A percentile compares a stretch with the other conserved stretches of the same genome.
Conservation (phyloP, 805 yeast species). For the Candida piceae region DNA sequence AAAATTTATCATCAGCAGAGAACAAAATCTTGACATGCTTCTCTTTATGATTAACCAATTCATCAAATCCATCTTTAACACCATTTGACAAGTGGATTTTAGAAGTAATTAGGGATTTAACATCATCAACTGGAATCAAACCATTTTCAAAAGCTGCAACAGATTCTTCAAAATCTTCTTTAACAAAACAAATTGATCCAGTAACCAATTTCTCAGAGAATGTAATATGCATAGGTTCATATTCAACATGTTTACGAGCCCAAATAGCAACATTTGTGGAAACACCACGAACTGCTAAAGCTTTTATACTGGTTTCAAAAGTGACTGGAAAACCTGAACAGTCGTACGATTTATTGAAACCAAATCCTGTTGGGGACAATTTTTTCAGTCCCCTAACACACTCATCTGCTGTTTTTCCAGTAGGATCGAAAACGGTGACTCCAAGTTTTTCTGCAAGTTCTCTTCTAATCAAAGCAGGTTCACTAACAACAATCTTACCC, state of each 20-base stretch:
- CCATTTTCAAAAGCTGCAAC: slow-evolving; percentile 37
- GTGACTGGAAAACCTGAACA: slow-evolving; percentile 48
- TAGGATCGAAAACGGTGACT: slow-evolving; percentile 35
- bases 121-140: slow-evolving; percentile 31
- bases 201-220: slow-evolving; percentile 37
- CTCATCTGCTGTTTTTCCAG: slow-evolving; percentile 24
- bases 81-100: slow-evolving; percentile 36
- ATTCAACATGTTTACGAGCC: slow-evolving; percentile 41
- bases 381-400: slow-evolving; percentile 29
- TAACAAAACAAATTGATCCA: slow-evolving; percentile 42
- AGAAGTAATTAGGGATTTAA: slow-evolving; percentile 34
- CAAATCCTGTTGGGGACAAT: slow-evolving; percentile 36
- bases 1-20: slow-evolving; percentile 26
- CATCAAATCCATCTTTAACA: slow-evolving; percentile 38
- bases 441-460: slow-evolving; percentile 48
- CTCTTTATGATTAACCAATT: slow-evolving; percentile 38
- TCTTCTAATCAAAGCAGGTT: slow-evolving; percentile 57
- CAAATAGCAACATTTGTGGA: slow-evolving; percentile 47
- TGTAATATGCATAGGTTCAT: slow-evolving; percentile 42
- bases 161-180: slow-evolving; percentile 39
- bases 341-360: slow-evolving; percentile 48
- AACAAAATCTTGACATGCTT: slow-evolving; percentile 42
- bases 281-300: slow-evolving; percentile 37
- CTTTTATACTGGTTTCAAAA: slow-evolving; percentile 36
- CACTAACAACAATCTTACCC: slow-evolving; percentile 48